Percentiles rank a stretch among this genome's conserved stretches.
Evolutionary conservation across 2,329 filamentous ascomycete species (phyloP).

Genomic region (Drechslerella stenobrocha): DNA sequence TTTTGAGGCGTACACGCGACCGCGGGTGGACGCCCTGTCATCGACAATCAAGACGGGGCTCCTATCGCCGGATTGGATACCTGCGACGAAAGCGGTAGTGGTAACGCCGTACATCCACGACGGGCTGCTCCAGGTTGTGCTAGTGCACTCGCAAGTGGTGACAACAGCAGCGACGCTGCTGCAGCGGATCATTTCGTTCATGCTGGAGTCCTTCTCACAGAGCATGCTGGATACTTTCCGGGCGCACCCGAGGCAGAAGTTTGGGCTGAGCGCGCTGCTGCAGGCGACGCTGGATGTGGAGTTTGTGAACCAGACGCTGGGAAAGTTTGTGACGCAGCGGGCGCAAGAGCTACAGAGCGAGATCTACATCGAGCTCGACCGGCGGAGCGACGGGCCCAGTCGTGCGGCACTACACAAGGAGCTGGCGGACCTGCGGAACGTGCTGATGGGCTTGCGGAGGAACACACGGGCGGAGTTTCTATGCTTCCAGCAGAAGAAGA

Average conservation of each 20-base stretch:
- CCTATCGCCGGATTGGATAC: constrained; percentile 70
- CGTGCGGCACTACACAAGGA: constrained; percentile 79
- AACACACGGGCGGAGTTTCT: constrained; percentile 77
- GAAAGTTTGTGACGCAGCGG: constrained; percentile 81
- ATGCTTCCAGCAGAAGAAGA: constrained; percentile 52
- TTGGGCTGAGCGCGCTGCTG: constrained; percentile 81
- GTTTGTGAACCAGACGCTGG: constrained; percentile 91
- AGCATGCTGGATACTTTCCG: constrained; percentile 82
- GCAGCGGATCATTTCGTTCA: constrained; percentile 76
- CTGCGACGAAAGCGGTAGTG: constrained; percentile 61
- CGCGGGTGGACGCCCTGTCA: constrained; percentile 69
- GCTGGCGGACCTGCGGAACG: constrained; percentile 82
- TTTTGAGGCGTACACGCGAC: constrained; percentile 88
- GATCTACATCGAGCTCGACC: constrained; percentile 89
- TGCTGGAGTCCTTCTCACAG: constrained; percentile 78
- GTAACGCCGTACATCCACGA: constrained; percentile 89
- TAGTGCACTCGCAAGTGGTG: constrained; percentile 86
- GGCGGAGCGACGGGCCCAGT: constrained; percentile 84
- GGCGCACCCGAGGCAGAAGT: constrained; percentile 62
- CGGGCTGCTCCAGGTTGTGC: constrained; percentile 78
- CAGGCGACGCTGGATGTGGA: constrained; percentile 97
- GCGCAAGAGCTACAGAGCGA: constrained; percentile 80
- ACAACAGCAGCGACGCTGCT: constrained; percentile 78
- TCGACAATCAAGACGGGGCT: constrained; percentile 75
- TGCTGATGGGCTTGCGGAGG: constrained; percentile 81